Percentiles rank a stretch among this genome's conserved stretches.
phyloP scores from a whole-genome alignment of 805 yeast genomes.

The Ogataea haglerorum region DNA sequence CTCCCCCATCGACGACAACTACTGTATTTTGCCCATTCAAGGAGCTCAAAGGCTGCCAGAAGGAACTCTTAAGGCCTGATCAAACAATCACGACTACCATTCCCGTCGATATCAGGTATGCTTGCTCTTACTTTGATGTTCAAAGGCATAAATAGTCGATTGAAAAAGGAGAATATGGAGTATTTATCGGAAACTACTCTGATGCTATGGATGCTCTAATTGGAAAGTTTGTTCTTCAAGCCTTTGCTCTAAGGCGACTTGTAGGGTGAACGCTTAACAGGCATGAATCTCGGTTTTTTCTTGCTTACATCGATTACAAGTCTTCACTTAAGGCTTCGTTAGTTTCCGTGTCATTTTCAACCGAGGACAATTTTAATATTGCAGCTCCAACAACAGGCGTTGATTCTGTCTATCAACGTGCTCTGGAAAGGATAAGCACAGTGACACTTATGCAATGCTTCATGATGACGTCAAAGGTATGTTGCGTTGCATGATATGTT shows the following conservation, averaged over 20 bases:
- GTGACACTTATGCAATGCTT: too few species aligned
- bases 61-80: slow-evolving; percentile 45
- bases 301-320: too few species aligned
- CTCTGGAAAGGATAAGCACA: too few species aligned
- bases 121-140: slow-evolving; percentile 53
- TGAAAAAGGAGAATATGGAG: slow-evolving; percentile 40
- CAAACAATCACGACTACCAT: slow-evolving; percentile 38
- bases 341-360: too few species aligned
- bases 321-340: too few species aligned
- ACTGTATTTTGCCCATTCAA: slow-evolving; percentile 46
- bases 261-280: too few species aligned
- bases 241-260: slow-evolving; percentile 1
- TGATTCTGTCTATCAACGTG: too few species aligned
- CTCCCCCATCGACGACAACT: slow-evolving; percentile 36
- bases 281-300: too few species aligned
- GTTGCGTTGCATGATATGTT: too few species aligned
- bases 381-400: too few species aligned
- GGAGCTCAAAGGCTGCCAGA: slow-evolving; percentile 57
- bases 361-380: too few species aligned
- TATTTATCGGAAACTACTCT: slow-evolving; percentile 7
- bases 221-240: background rate
- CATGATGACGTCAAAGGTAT: too few species aligned
- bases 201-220: background rate
- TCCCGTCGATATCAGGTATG: slow-evolving; percentile 43
- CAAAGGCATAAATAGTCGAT: slow-evolving; percentile 47